These are phyloP conservation scores for Chaetomiaceae sp. DNA, from an alignment of 2,329 filamentous ascomycete genomes.

Conservation along the genomic window DNA sequence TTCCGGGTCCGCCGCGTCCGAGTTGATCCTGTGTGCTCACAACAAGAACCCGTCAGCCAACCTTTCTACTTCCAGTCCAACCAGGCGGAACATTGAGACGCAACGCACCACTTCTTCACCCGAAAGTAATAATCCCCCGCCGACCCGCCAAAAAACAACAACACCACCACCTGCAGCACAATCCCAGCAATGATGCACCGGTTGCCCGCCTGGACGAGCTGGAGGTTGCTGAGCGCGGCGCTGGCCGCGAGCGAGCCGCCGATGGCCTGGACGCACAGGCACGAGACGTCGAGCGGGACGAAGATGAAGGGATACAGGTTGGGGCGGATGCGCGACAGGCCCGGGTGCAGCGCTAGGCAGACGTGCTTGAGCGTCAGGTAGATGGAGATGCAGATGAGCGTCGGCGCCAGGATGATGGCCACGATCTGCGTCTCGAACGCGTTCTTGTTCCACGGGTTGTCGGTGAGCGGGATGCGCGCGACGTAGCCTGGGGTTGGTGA, in stretches of 20 bases:
- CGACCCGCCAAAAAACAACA: conserved; percentile 40
- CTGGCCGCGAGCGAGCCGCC: conserved; percentile 51
- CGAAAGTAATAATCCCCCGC: conserved; percentile 42
- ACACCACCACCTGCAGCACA: conserved; percentile 46
- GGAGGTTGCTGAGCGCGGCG: conserved; percentile 32
- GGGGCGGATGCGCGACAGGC: conserved; percentile 46
- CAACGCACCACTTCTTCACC: conserved; percentile 30
- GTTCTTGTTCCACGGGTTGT: conserved; percentile 48
- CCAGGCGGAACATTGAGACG: no score
- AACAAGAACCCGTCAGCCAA: not conserved
- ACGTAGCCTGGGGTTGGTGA: conserved; percentile 44
- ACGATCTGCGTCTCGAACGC: conserved; percentile 55
- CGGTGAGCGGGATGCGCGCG: conserved; percentile 43
- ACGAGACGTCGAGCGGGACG: conserved; percentile 53
- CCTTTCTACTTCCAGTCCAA: no score
- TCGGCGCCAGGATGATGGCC: conserved; percentile 53
- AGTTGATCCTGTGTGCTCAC: conserved; percentile 27
- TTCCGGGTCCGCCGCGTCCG: conserved; percentile 26
- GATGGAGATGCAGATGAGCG: conserved; percentile 55
- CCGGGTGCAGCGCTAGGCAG: conserved; percentile 42
- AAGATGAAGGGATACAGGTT: conserved; percentile 51
- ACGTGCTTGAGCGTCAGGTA: conserved; percentile 60
- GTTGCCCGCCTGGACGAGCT: conserved; percentile 42
- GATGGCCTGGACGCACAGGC: conserved; percentile 52
- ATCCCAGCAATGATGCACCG: conserved; percentile 49